These are phyloP conservation scores for Begonia loranthoides DNA, from an alignment of 306 rosid genomes.

Conservation along the genomic window DNA sequence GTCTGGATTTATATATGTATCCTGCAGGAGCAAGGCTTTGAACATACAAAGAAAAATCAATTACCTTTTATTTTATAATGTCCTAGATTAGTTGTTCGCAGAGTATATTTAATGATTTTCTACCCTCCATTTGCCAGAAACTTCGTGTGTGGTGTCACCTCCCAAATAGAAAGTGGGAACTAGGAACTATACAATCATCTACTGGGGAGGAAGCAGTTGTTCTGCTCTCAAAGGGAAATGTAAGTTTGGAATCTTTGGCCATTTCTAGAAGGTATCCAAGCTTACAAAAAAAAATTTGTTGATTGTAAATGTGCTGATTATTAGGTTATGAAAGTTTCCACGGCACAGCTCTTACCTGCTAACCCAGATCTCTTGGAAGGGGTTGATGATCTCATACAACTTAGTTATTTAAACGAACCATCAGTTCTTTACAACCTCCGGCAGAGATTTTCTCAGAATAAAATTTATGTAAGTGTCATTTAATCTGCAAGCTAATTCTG, in stretches of 20 bases:
- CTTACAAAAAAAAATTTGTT: constrained; percentile 12
- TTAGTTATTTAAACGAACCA: constrained; percentile 87
- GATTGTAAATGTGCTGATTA: constrained; percentile 20
- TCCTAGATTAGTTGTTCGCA: too few species aligned
- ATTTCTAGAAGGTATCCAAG: constrained; percentile 8
- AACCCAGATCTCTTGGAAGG: constrained; percentile 84
- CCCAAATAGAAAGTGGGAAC: constrained; percentile 60
- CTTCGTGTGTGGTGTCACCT: constrained; percentile 84
- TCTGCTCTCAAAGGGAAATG: constrained; percentile 57
- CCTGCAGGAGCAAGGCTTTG: too few species aligned
- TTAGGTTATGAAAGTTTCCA: constrained; percentile 53
- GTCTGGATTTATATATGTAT: too few species aligned
- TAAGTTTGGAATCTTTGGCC: constrained; percentile 23
- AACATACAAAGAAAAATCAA: too few species aligned
- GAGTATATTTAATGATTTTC: background rate
- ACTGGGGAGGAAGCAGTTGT: constrained; percentile 57
- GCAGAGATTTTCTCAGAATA: constrained; percentile 60
- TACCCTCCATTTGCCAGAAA: constrained; percentile 38
- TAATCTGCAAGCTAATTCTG: constrained; percentile 7
- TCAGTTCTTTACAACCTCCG: constrained; percentile 72
- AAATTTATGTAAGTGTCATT: constrained; percentile 58
- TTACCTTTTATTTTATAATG: too few species aligned
- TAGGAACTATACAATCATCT: constrained; percentile 67
- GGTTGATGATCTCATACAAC: constrained; percentile 85
- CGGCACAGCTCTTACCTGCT: constrained; percentile 62